Evolutionary conservation across 768 basidiomycete species (phyloP), one percentile per base, ranked within the genome.

Genomic region (Tylopilus subfusipes): DNA sequence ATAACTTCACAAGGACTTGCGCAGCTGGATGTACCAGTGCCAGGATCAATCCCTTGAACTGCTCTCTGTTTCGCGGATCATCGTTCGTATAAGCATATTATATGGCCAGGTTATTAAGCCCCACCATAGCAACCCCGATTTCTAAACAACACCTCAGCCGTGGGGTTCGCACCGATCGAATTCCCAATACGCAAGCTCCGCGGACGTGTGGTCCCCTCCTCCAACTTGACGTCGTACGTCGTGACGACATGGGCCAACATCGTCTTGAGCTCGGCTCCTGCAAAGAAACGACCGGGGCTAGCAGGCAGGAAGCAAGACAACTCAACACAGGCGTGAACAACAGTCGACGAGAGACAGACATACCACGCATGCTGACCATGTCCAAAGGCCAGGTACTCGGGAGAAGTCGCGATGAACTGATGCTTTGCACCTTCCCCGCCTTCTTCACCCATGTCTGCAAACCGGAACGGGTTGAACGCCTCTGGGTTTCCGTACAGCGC

Each of bases 401-500:
- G 68, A 33, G 64, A 60, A 0, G 74, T 71, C 8, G 72, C 66
- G 31, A 68, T 67, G 42, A 75, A 68, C 50, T 72, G 73, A 48
- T 75, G 62, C 56, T 70, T 73, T 1, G 49, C 54, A 12, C 50
- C 57, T 22, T 75, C 75, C 2, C 60, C 72, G 1, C 68, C 63
- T 30, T 52, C 58, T n/a, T 76, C 66, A 44, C 68, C 60, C 58
- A 73, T 66, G 13, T 71, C 61, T 0, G 71, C 66, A 59, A 80
- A 83, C 10, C 83, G 78, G 65, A 79, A 81, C 0, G 76, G 76
- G 24, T 81, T 71, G 52, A 84, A 79, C 6, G 47, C 54, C 1
- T 67, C n/a, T 0, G 78, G 59, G 36, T 74, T 65, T 3, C 69
- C 55, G 48, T 78, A 77, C 18, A 57, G 3, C 14, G 21, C 27